Base-by-base conservation (phyloP, 768 basidiomycete species). In the Lactarius tabidus region DNA sequence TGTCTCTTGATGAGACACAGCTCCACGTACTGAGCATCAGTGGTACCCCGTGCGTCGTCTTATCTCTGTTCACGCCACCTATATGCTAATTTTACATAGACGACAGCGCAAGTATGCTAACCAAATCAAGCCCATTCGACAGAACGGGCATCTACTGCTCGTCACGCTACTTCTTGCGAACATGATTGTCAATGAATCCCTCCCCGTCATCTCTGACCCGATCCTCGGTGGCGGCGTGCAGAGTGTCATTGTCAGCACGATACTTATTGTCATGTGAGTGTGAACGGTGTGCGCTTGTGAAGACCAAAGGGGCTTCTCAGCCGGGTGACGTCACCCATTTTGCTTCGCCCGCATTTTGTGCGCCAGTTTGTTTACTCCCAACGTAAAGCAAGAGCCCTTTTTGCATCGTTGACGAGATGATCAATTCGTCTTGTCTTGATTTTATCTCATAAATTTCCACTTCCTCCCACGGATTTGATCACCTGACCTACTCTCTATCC, bases 1-100 rank as follows among this genome's bases (percentile, higher is more conserved):
- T 95, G 90, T 90, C 88, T 70, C 82, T 95, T 74, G 93, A 96
- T 76, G 90, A 90, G 75, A 95, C 93, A 45, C 93, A 95, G 80
- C 83, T 96, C 51, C 88, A 89, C 72, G 94, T 96, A 3, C 77
- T 96, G 26, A 86, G 88, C 68, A 87, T 93, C 66, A 89, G 89
- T 62, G 94, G 94, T 18, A 91, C 90, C 28, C 82, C 88, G 90
- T 92, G 70, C 64, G 90, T 78, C 3, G 28, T 52, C 18, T 38
- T 74, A 23, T 23, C 56, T 56, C 53, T 6, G 58, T 41, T 60
- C 14, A 6, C 57, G 18, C 43, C 14, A 8, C 56, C 61, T 38
- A 64, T 66, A 67, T 63, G 38, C 66, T 57, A 43, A 58, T 59
- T 59, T 18, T 61, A 26, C 62, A n/a, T 75, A 92, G 91, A 29